Evolutionary conservation across 1,284 basidiomycete species (phyloP).

Genomic region (Tetrapyrgos nigripes): DNA sequence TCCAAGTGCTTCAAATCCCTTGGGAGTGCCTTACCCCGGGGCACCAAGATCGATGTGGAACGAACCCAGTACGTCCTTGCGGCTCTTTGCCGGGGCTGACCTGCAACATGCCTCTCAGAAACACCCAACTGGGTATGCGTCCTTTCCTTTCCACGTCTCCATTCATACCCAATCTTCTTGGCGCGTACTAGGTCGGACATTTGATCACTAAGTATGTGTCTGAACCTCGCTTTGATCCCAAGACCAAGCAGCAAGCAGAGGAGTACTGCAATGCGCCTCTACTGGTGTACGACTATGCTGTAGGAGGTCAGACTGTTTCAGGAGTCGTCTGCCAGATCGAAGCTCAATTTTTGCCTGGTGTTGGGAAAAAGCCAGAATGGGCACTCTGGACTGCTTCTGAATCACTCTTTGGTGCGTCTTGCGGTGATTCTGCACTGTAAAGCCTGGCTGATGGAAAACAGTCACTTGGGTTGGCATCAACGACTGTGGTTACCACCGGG

Average conservation of each 20-base stretch:
- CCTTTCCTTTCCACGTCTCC: background rate
- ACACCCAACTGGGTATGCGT: conserved; percentile 15
- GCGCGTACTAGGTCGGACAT: conserved; percentile 59
- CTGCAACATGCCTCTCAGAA: background rate
- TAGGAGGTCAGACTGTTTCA: conserved; percentile 48
- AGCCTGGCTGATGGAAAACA: conserved; percentile 25
- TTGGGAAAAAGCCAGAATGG: conserved; percentile 44
- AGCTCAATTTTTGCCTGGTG: conserved; percentile 36
- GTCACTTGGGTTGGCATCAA: conserved; percentile 74
- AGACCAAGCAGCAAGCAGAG: conserved; percentile 26
- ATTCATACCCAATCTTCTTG: conserved; percentile 19
- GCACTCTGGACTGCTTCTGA: conserved; percentile 48
- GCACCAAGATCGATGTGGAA: conserved; percentile 42
- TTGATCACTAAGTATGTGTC: conserved; percentile 51
- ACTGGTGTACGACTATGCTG: conserved; percentile 58
- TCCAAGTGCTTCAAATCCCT: conserved; percentile 47
- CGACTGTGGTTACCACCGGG: conserved; percentile 49
- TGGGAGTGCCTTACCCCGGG: conserved; percentile 54
- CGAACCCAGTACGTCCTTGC: conserved; percentile 41
- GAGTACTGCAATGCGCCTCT: conserved; percentile 39
- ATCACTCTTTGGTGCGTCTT: conserved; percentile 53
- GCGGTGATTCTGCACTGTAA: background rate
- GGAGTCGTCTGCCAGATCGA: conserved; percentile 49
- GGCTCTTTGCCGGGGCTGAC: background rate
- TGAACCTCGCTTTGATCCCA: conserved; percentile 37